These are phyloP conservation scores for Colletotrichum eleusines DNA, from an alignment of 2,329 filamentous ascomycete genomes.

Conservation along the genomic window DNA sequence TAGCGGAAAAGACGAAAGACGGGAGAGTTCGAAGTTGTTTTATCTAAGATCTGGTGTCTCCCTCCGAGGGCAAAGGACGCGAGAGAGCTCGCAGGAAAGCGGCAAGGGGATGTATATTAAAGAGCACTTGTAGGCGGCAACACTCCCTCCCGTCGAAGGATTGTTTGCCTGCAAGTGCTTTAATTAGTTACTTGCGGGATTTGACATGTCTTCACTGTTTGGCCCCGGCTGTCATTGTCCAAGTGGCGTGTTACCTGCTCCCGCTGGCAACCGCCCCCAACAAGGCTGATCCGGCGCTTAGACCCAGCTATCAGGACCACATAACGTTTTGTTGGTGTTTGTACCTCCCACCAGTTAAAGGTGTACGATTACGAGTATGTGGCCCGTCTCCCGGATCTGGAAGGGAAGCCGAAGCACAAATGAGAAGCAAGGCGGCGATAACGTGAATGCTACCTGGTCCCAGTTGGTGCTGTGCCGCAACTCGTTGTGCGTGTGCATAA, in stretches of 20 bases:
- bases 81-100: not conserved
- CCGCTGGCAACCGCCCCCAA: not conserved
- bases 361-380: not conserved
- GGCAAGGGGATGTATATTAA: not conserved
- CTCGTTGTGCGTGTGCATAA: not conserved
- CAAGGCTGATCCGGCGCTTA: not conserved
- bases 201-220: not conserved
- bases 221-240: not conserved
- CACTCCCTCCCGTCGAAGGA: not conserved
- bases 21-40: not conserved
- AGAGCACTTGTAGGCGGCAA: not conserved
- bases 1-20: not conserved
- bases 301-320: not conserved
- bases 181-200: not conserved
- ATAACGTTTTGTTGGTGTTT: no score
- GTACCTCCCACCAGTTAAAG: not conserved
- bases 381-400: not conserved
- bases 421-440: not conserved
- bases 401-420: not conserved
- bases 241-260: not conserved
- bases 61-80: no score
- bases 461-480: not conserved
- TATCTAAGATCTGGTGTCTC: no score
- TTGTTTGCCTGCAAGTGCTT: no score
- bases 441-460: not conserved